Base-by-base conservation (phyloP, 768 basidiomycete genomes). In the Termitomyces sp. region DNA sequence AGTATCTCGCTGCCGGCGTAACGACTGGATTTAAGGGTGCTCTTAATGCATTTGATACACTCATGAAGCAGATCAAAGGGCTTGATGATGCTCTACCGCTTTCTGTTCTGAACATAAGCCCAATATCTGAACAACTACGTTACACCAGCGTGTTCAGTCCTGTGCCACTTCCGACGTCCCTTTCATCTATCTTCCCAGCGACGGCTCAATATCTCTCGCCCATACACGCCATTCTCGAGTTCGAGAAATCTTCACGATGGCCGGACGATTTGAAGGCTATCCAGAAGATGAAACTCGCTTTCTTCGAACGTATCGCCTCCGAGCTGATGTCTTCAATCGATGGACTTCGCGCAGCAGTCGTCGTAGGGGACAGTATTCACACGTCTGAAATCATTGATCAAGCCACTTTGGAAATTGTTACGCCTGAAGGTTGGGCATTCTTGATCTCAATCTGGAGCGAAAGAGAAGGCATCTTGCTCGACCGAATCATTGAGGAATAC, bases 201-300 rank as follows among this genome's bases (percentile, higher is more conserved):
- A 82, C 82, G 50, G 83, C 89, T 10, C 80, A 82, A 10, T 89
- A 87, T 64, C 66, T 87, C 12, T 81, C 86, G 0, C 77, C 82
- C 3, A 88, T 94, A 59, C 82, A 89, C 13, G 73, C 94, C 45
- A 68, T 94, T 22, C 70, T 98, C 31, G 89, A 95, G 67, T 97
- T 98, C 63, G 96, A 98, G 66, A 89, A 88, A 57, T 96, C 94
- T 0, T 85, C 88, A 0, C 82, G 83, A 57, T 99, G 97, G 97
- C 96, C 97, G 0, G 95, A 98, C 64, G 94, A 98, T 60, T 78
- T 98, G 4, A 79, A 76, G 16, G 94, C 94, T 0, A 89, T 98
- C 44, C 96, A 97, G 68, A 92, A 92, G 58, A 87, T 94, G 69
- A 98, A 98, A 68, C 75, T 96, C 1, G 96, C 95, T 0, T 89